These are phyloP conservation scores for Tephrocybe sp. DNA, from an alignment of 768 basidiomycete species.

Conservation along the genomic window DNA sequence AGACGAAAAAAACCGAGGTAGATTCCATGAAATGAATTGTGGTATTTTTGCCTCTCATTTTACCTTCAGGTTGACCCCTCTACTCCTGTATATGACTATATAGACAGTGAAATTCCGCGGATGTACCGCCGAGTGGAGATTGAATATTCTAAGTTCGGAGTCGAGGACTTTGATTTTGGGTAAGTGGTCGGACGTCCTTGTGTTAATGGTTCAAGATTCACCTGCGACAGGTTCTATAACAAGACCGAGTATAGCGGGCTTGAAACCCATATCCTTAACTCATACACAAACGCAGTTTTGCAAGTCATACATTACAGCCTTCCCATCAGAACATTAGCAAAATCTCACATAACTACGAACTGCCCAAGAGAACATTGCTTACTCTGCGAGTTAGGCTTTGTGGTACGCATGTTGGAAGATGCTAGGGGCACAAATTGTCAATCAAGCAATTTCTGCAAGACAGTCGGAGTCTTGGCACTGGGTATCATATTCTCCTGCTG, in stretches of 20 bases:
- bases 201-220: background rate
- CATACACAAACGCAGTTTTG: conserved; percentile 89
- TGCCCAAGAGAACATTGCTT: conserved; percentile 92
- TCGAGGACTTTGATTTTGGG: conserved; percentile 99
- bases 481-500: conserved; percentile 39
- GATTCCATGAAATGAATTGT: background rate
- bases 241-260: conserved; percentile 87
- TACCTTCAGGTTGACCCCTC: conserved; percentile 51
- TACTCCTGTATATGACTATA: conserved; percentile 50
- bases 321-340: conserved; percentile 81
- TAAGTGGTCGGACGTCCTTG: conserved; percentile 30
- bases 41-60: conserved; percentile 1
- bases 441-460: conserved; percentile 95
- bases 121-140: conserved; percentile 94
- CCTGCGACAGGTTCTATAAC: conserved; percentile 81
- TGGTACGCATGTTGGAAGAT: conserved; percentile 94
- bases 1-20: conserved; percentile 50
- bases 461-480: conserved; percentile 86
- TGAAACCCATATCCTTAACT: conserved; percentile 96
- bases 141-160: conserved; percentile 97
- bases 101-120: conserved; percentile 65
- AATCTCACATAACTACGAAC: conserved; percentile 86
- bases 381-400: conserved; percentile 92
- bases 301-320: conserved; percentile 87
- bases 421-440: conserved; percentile 94